Evolutionary conservation across 2,329 filamentous ascomycete species (phyloP).

Genomic region (Alternaria ethzedia): DNA sequence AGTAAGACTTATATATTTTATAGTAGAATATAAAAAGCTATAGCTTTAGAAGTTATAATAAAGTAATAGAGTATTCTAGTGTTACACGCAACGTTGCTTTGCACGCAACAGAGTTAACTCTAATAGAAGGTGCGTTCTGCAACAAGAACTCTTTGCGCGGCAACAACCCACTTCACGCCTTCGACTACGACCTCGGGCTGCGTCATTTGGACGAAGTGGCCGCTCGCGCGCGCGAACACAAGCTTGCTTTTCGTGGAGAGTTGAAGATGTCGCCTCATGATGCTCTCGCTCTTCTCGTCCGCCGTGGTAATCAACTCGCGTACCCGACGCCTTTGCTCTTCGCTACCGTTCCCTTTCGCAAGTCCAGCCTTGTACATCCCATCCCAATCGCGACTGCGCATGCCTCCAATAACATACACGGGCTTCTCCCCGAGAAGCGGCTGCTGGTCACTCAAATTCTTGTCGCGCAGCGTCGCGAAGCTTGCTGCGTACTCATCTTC

Average conservation of each 20-base stretch:
- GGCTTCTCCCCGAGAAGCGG: background rate
- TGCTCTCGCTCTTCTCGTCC: slow-evolving; percentile 35
- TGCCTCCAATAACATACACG: background rate
- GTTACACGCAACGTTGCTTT: too few relatives aligned
- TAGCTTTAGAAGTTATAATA: too few relatives aligned
- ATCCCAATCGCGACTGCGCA: slow-evolving; percentile 11
- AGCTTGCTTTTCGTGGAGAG: slow-evolving; percentile 1
- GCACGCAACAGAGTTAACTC: too few relatives aligned
- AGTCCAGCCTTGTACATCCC: slow-evolving; percentile 42
- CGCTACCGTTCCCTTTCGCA: slow-evolving; percentile 42
- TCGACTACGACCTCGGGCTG: background rate
- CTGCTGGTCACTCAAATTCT: slow-evolving; percentile 20
- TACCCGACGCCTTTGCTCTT: slow-evolving; percentile 36
- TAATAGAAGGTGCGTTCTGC: too few relatives aligned
- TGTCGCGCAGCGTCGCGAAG: slow-evolving; percentile 39
- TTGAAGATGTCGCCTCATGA: slow-evolving; percentile 37
- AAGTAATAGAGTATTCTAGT: too few relatives aligned
- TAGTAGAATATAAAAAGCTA: too few relatives aligned
- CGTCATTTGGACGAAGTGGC: background rate
- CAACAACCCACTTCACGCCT: background rate
- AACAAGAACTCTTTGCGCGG: background rate
- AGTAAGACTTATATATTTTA: too few relatives aligned
- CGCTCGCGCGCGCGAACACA: background rate
- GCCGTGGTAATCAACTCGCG: slow-evolving; percentile 34
- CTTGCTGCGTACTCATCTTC: slow-evolving; percentile 19